Evolutionary conservation across 208 protist species (phyloP).

Genomic region (Trypanosoma cruzi): DNA sequence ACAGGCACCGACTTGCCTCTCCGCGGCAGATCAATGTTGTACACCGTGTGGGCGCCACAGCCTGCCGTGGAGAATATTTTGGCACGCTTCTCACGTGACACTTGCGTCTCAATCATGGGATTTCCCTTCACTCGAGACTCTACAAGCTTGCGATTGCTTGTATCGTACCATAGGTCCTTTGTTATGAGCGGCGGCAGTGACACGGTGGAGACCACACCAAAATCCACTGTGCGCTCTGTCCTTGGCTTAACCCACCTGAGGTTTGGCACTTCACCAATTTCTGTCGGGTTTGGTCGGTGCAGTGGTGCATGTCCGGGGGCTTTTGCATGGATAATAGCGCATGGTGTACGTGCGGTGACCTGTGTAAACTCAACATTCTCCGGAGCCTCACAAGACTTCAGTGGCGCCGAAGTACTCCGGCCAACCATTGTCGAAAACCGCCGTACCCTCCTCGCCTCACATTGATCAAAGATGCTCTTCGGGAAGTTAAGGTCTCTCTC

Average conservation of each 20-base stretch:
- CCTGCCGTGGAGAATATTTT: slow-evolving; percentile 38
- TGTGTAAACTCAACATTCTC: slow-evolving; percentile 35
- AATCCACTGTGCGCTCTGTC: slow-evolving; percentile 36
- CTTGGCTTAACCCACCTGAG: slow-evolving; percentile 53
- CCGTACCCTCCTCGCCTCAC: slow-evolving; percentile 37
- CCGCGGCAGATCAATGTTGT: slow-evolving; percentile 36
- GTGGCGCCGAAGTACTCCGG: slow-evolving; percentile 4
- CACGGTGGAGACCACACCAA: slow-evolving; percentile 32
- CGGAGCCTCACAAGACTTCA: slow-evolving; percentile 20
- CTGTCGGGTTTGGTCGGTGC: slow-evolving; percentile 45
- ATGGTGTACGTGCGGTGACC: slow-evolving; percentile 38
- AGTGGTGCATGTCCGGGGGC: slow-evolving; percentile 68
- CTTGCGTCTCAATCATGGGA: slow-evolving; percentile 60
- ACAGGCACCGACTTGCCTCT: slow-evolving; percentile 63
- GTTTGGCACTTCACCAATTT: slow-evolving; percentile 71
- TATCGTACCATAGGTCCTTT: slow-evolving; percentile 69
- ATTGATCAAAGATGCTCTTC: slow-evolving; percentile 37
- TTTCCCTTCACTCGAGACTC: slow-evolving; percentile 56
- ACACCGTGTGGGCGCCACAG: slow-evolving; percentile 57
- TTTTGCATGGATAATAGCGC: slow-evolving; percentile 51
- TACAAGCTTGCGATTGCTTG: slow-evolving; percentile 33
- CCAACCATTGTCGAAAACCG: slow-evolving; percentile 52
- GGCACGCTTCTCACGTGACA: slow-evolving; percentile 51
- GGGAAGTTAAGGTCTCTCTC: slow-evolving; percentile 69
- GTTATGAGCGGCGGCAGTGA: slow-evolving; percentile 33